phyloP scores from a whole-genome alignment of 192 early-diverging fungal genomes.

The Tieghemiomyces parasiticus region DNA sequence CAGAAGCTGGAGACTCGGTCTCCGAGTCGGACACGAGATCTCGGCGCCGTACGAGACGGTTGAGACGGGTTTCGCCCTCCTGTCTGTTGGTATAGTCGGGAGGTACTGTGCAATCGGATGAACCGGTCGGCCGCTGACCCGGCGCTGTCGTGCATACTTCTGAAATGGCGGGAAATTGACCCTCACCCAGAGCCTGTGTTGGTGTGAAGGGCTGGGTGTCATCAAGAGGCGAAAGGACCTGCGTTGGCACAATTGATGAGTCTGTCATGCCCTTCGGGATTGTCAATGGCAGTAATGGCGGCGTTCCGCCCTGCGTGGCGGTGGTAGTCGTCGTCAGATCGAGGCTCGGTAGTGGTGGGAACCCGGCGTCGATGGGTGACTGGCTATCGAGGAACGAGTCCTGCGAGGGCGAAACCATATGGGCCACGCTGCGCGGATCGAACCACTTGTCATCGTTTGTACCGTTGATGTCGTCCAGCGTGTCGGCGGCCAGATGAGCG shows the following conservation, averaged over 20 bases:
- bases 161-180: too few species aligned
- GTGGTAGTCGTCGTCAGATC: not conserved
- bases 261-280: too few species aligned
- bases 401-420: constrained; percentile 2
- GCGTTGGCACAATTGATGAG: too few species aligned
- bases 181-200: too few species aligned
- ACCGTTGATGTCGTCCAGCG: too few species aligned
- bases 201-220: not conserved
- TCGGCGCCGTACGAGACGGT: not conserved
- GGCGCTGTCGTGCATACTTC: too few species aligned
- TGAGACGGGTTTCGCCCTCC: not conserved
- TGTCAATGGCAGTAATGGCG: not conserved
- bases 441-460: constrained; percentile 7
- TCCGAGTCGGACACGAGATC: not conserved
- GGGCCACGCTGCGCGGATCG: not conserved
- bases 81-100: too few species aligned
- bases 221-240: too few species aligned
- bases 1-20: not conserved
- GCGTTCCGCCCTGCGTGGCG: not conserved
- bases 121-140: too few species aligned
- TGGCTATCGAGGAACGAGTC: not conserved
- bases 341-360: not conserved
- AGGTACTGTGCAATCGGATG: too few species aligned
- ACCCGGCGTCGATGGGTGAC: not conserved
- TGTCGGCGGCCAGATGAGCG: too few species aligned